Evolutionary conservation across 176 grass and related monocot species (phyloP), one percentile per base, ranked within the genome.

Genomic region (Tuctoria greenei): DNA sequence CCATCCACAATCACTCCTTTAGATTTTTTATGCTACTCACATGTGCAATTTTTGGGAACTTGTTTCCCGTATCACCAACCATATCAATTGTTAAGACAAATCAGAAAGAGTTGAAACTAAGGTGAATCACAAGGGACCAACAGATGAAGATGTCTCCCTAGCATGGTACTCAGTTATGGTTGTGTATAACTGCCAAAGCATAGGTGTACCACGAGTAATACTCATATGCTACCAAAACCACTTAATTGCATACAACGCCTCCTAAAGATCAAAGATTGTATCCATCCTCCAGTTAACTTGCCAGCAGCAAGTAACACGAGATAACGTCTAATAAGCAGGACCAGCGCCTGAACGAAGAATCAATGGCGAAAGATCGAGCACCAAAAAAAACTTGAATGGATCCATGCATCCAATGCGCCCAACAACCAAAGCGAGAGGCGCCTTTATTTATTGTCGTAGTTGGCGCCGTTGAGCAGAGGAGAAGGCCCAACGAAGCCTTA

Each of bases 351-450:
- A 21, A 31, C 36, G 16, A 36, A 55, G 51, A 81, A 66, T 81
- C 41, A 86, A 89, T 77, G 52, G 71, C 40, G 55, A 81, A 77
- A 86, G 39, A 69, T 75, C 45, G 9, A 75, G 67, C 72, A 83
- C 67, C 42, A n/a, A n/a, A n/a, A 71, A 82, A 82, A 71, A 74
- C 78, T 75, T 81, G 70, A 89, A 81, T 89, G 82, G 63, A 42
- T 77, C 72, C 77, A 81, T 89, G 61, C 68, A 71, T 70, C 45
- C 75, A 57, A 71, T 70, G 55, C 75, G 46, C 61, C 63, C 79
- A 79, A 83, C 75, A 87, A 90, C 79, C 75, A 80, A 76, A 57
- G 58, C 65, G 69, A 90, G 84, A 87, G 75, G 84, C 74, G 69
- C 68, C 75, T 51, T 67, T 79, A 90, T 83, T 90, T 87, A 84